phyloP scores from a whole-genome alignment of 179 eudicot species.

The Corrigiola litoralis region DNA sequence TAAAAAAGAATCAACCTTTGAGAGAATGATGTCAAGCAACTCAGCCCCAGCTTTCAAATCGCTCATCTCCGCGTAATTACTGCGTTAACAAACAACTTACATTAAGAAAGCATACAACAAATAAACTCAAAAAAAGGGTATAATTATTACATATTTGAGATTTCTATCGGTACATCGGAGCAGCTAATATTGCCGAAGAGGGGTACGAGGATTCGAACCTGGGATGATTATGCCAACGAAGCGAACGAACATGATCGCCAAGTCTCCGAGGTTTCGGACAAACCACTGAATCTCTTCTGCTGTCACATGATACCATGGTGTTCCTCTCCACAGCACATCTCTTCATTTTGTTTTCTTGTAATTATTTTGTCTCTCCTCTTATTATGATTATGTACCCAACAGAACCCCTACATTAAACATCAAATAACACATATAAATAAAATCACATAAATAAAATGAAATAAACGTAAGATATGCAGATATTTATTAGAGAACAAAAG shows the following conservation, averaged over 20 bases:
- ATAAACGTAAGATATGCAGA: too few species aligned
- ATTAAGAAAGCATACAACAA: too few species aligned
- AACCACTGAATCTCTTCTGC: slow-evolving; percentile 10
- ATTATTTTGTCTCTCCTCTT: background rate
- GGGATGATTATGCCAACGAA: slow-evolving; percentile 12
- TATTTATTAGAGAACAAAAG: too few species aligned
- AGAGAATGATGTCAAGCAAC: slow-evolving; percentile 18
- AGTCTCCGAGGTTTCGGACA: slow-evolving; percentile 19
- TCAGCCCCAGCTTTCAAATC: slow-evolving; percentile 22
- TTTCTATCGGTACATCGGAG: too few species aligned
- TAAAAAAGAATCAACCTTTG: slow-evolving; percentile 9
- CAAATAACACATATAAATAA: too few species aligned
- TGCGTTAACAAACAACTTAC: too few species aligned
- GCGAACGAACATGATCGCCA: background rate
- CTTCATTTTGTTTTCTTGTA: background rate
- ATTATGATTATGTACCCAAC: too few species aligned
- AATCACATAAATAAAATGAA: too few species aligned
- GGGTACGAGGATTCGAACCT: slow-evolving; percentile 1
- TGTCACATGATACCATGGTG: slow-evolving; percentile 12
- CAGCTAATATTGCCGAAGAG: too few species aligned
- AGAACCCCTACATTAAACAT: too few species aligned
- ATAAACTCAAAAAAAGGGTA: background rate
- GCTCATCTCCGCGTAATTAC: slow-evolving; percentile 13
- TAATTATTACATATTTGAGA: too few species aligned
- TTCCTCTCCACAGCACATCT: slow-evolving; percentile 3